Base-by-base conservation (phyloP, 2,329 filamentous ascomycete genomes). In the Scortechinia acanthostroma region DNA sequence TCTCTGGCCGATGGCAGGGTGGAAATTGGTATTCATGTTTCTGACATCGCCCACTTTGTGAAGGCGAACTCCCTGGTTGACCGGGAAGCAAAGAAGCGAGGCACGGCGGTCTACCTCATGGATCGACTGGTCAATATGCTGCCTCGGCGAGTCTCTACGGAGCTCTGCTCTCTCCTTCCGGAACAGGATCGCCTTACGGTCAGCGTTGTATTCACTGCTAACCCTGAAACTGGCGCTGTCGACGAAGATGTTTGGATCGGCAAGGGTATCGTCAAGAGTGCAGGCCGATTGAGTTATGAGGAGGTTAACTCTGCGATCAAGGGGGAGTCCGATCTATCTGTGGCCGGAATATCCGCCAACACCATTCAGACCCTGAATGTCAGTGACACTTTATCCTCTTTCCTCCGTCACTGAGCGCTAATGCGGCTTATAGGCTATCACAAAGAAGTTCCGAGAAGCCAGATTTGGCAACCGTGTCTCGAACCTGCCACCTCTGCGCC, bases 51-150 rank as follows among this genome's bases (percentile, higher is more conserved):
- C 49, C 89, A 98, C 68, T 98, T 98, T 60, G 88, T 98, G 62
- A 97, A 97, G 75, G 76, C 85, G 42, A 95, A 94, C 70, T 95
- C 91, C 15, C 78, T 97, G 42, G 91, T 97, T 43, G 93, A 98
- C 58, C 86, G 93, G 42, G 93, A 98, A 67, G 93, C 93, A 10
- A 95, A 93, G 78, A 98, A 97, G 76, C 88, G 93, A 52, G 91
- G 91, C 49, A 97, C 91, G 47, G 91, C 90, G 25, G 93, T 98
- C 20, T 94, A 97, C 59, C 75, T 98, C 51, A 86, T 95, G 69
- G 93, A 95, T 70, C 83, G 90, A 25, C 70, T 85, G 71, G 73
- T 91, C 78, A 74, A 91, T 73, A 83, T 98, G 76, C 79, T 98
- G 28, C 93, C 93, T 14, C 76, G 87, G 1, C 90, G 88, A 65